Conservation (phyloP, 176 grass and related monocot genomes). For the Carex kokanica region DNA sequence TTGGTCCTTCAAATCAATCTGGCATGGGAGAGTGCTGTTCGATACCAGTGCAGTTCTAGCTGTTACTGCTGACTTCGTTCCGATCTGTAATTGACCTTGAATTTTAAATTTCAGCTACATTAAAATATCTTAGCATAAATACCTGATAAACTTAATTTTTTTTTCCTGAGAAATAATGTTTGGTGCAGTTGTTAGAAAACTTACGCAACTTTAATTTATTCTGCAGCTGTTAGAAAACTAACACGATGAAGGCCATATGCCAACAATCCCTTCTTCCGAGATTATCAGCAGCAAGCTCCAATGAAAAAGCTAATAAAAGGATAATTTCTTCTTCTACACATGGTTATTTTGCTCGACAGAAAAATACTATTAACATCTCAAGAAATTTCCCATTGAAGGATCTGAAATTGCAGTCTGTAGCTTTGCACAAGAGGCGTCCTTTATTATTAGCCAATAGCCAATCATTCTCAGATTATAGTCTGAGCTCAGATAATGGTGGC, state of each 20-base stretch:
- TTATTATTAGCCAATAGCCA: slow-evolving; percentile 28
- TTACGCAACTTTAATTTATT: not conserved
- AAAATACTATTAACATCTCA: not conserved
- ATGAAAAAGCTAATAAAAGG: slow-evolving; percentile 10
- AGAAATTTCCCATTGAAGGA: not conserved
- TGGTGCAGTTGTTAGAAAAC: not conserved
- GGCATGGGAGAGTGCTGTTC: slow-evolving; percentile 6
- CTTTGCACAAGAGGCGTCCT: slow-evolving; percentile 27
- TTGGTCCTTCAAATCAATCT: slow-evolving; percentile 15
- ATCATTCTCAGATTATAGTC: slow-evolving; percentile 38
- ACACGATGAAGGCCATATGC: slow-evolving; percentile 28
- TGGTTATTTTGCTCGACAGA: not conserved
- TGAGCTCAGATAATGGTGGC: slow-evolving; percentile 21
- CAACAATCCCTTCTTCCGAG: not conserved
- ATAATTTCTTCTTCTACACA: slow-evolving; percentile 7
- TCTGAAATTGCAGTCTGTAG: slow-evolving; percentile 13
- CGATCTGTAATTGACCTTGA: not conserved
- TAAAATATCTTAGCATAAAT: not conserved
- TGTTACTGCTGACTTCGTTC: not conserved
- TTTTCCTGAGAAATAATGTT: not conserved
- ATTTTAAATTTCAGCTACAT: not conserved
- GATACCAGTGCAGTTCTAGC: not conserved
- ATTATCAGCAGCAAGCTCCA: not conserved
- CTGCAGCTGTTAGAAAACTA: slow-evolving; percentile 10
- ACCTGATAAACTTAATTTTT: not conserved